phyloP scores from a whole-genome alignment of 176 grass and related monocot genomes.

The Pontederia paniculata region DNA sequence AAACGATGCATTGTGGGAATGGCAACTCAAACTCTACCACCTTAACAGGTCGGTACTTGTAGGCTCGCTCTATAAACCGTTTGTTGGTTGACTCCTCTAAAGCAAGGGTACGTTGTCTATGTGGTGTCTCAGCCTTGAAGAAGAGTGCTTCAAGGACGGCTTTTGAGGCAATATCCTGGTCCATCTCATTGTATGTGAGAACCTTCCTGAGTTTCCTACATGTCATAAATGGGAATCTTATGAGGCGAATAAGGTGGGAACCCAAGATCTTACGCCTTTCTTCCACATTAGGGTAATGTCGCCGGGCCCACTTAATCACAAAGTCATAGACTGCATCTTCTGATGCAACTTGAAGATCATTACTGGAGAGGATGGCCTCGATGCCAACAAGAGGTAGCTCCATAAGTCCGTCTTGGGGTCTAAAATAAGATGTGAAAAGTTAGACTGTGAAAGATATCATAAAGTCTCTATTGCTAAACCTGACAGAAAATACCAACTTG shows the following conservation, averaged over 20 bases:
- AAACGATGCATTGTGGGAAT: conserved; percentile 17
- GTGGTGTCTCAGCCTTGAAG: conserved; percentile 13
- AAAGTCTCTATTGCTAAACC: neutral
- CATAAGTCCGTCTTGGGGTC: conserved; percentile 8
- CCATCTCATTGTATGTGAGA: conserved; percentile 2
- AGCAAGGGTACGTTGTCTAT: neutral
- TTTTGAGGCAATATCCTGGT: conserved; percentile 5
- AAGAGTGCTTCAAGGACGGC: conserved; percentile 13
- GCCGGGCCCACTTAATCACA: conserved; percentile 15
- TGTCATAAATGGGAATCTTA: conserved; percentile 15
- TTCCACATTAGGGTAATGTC: neutral
- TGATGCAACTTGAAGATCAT: conserved; percentile 21
- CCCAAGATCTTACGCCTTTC: conserved; percentile 13
- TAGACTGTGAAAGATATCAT: neutral
- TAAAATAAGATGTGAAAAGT: neutral
- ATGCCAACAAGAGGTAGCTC: conserved; percentile 11
- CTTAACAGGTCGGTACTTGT: conserved; percentile 13
- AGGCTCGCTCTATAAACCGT: conserved; percentile 5
- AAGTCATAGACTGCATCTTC: conserved; percentile 16
- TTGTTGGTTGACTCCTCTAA: neutral
- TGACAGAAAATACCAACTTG: neutral
- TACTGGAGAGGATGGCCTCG: conserved; percentile 18
- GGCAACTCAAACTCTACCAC: conserved; percentile 14
- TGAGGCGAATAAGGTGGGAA: neutral
- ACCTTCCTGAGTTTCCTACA: conserved; percentile 16